Conservation (phyloP, 2,329 filamentous ascomycete species). For the Fusarium marasasianum region DNA sequence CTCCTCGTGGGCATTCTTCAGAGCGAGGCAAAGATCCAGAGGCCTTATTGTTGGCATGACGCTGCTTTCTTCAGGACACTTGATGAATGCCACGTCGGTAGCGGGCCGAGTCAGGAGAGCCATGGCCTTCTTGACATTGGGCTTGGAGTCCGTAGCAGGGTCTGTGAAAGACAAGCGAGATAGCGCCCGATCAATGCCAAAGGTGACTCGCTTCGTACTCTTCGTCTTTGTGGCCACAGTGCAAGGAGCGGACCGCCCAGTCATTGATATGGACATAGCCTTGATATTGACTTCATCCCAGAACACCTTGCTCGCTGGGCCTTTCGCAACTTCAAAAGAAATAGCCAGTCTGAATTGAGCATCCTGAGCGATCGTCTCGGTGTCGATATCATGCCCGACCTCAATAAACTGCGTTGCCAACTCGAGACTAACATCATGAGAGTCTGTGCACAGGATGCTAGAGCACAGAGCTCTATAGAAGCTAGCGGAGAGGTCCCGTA, state of each 20-base stretch:
- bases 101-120: fast-evolving
- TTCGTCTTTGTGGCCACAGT: not conserved
- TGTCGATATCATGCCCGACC: not conserved
- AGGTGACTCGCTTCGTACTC: not conserved
- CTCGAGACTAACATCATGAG: slow-evolving; percentile 4
- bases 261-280: not conserved
- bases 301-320: not conserved
- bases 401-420: not conserved
- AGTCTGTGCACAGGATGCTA: slow-evolving; percentile 4
- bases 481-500: slow-evolving; percentile 11
- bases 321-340: slow-evolving; percentile 1
- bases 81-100: not conserved
- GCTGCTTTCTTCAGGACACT: not conserved
- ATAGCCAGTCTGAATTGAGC: slow-evolving; percentile 13
- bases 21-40: not conserved
- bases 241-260: fast-evolving
- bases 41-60: not conserved
- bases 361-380: not conserved
- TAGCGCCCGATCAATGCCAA: not conserved
- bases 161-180: not conserved
- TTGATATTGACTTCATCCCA: slow-evolving; percentile 22
- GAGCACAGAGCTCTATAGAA: slow-evolving; percentile 21
- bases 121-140: not conserved
- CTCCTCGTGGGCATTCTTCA: not conserved
- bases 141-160: fast-evolving